Conservation (phyloP, 768 basidiomycete genomes). For the Boletus rubroflammeus region DNA sequence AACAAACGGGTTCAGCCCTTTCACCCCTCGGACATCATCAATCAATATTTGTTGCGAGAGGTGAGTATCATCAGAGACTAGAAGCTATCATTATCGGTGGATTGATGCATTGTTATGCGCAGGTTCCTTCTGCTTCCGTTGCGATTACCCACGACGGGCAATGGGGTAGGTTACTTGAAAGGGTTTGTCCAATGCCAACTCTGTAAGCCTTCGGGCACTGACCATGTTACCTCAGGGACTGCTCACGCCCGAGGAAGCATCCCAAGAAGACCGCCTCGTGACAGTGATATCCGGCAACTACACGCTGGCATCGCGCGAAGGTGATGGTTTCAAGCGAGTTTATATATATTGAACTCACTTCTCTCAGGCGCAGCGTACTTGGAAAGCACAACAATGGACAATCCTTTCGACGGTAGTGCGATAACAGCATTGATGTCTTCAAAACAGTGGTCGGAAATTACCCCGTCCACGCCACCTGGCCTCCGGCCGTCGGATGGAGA, state of each 20-base stretch:
- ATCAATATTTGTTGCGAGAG: slow-evolving; percentile 1
- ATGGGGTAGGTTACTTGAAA: slow-evolving; percentile 6
- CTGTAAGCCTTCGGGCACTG: too few species aligned
- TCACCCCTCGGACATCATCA: slow-evolving; percentile 12
- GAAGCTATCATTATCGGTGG: neutral
- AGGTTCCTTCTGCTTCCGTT: slow-evolving; percentile 7
- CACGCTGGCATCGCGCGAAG: neutral
- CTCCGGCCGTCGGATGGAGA: neutral
- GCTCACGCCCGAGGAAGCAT: neutral
- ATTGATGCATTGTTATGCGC: neutral
- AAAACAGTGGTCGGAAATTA: neutral
- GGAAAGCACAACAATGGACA: neutral
- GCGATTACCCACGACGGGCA: slow-evolving; percentile 7
- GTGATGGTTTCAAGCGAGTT: neutral
- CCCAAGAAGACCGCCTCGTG: neutral
- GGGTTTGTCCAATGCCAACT: neutral
- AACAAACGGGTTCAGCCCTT: neutral
- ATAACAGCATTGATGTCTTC: neutral
- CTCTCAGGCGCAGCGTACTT: neutral
- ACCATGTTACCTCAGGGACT: neutral
- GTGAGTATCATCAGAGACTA: neutral
- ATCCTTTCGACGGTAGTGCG: too few species aligned
- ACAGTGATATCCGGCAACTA: neutral
- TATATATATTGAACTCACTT: neutral
- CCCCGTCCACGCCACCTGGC: neutral